Evolutionary conservation across 148 eudicot species (phyloP).

Genomic region (Drosera capensis): DNA sequence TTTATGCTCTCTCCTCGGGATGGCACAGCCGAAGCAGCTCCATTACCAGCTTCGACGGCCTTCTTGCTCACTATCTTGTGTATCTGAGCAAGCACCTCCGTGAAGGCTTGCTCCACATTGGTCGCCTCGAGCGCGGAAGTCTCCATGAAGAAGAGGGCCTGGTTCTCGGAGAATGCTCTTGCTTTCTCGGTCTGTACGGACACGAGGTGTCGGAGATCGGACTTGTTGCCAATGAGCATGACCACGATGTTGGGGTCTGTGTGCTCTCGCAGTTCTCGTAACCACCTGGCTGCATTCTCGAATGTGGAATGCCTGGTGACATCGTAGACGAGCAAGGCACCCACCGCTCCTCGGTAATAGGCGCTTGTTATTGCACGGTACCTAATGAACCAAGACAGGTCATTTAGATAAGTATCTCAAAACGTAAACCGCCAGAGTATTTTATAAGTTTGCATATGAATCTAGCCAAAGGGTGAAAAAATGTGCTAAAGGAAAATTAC

Average conservation of each 20-base stretch:
- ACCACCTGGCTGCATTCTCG: constrained; percentile 68
- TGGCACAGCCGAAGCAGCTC: constrained; percentile 36
- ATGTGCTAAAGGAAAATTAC: too few relatives aligned
- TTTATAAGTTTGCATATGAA: too few relatives aligned
- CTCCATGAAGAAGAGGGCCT: constrained; percentile 77
- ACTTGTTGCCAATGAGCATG: constrained; percentile 88
- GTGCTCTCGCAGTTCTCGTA: constrained; percentile 70
- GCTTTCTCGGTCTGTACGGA: constrained; percentile 68
- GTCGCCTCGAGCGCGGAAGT: constrained; percentile 87
- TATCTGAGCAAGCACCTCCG: constrained; percentile 61
- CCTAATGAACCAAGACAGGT: constrained; percentile 15
- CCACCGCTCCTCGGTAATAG: constrained; percentile 88
- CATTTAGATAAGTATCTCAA: not conserved
- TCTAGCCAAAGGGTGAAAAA: too few relatives aligned
- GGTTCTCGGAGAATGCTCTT: constrained; percentile 50
- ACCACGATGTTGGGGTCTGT: constrained; percentile 82
- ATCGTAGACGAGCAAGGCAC: constrained; percentile 75
- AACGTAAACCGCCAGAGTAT: too few relatives aligned
- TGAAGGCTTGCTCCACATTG: constrained; percentile 70
- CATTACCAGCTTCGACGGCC: constrained; percentile 66
- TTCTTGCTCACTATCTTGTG: constrained; percentile 68
- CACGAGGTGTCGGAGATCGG: constrained; percentile 79
- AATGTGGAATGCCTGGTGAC: constrained; percentile 77
- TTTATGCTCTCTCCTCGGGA: constrained; percentile 56
- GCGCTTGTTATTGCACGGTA: constrained; percentile 94